Evolutionary conservation across 129 eudicot species (phyloP).

Genomic region (Rutidosis leptorrhynchoides): DNA sequence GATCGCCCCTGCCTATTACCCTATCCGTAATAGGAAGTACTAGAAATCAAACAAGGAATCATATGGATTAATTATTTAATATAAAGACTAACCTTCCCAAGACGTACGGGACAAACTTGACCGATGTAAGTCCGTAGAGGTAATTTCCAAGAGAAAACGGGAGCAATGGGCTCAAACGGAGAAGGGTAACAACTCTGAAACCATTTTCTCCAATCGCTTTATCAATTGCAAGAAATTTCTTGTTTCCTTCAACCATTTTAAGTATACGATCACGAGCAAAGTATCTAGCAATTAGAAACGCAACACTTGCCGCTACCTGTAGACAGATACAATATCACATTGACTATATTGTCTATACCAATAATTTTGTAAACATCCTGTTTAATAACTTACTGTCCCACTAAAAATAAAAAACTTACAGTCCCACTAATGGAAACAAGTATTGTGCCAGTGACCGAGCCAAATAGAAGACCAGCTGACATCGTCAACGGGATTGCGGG

Average conservation of each 20-base stretch:
- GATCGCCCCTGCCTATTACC: too few relatives aligned
- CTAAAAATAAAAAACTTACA: too few relatives aligned
- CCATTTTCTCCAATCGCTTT: slow-evolving; percentile 99
- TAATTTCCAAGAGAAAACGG: slow-evolving; percentile 99
- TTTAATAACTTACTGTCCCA: slow-evolving; percentile 63
- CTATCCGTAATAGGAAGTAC: not conserved
- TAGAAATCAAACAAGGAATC: not conserved
- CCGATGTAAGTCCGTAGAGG: slow-evolving; percentile 93
- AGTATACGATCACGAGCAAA: slow-evolving; percentile 99
- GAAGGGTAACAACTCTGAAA: slow-evolving; percentile 93
- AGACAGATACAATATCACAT: slow-evolving; percentile 14
- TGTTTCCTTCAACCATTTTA: slow-evolving; percentile 91
- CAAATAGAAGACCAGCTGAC: slow-evolving; percentile 99
- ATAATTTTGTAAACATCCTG: not conserved
- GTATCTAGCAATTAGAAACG: slow-evolving; percentile 97
- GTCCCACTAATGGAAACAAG: slow-evolving; percentile 97
- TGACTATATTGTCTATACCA: slow-evolving; percentile 4
- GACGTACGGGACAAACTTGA: slow-evolving; percentile 86
- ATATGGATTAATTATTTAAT: not conserved
- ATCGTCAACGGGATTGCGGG: too few relatives aligned
- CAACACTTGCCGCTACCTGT: slow-evolving; percentile 97
- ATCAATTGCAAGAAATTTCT: slow-evolving; percentile 98
- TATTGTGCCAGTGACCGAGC: slow-evolving; percentile 82
- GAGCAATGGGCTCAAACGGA: slow-evolving; percentile 95
- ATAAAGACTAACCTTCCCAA: slow-evolving; percentile 81